Evolutionary conservation across 169 alveolate genomes (phyloP).

Genomic region (Pseudocohnilembus persalinus): DNA sequence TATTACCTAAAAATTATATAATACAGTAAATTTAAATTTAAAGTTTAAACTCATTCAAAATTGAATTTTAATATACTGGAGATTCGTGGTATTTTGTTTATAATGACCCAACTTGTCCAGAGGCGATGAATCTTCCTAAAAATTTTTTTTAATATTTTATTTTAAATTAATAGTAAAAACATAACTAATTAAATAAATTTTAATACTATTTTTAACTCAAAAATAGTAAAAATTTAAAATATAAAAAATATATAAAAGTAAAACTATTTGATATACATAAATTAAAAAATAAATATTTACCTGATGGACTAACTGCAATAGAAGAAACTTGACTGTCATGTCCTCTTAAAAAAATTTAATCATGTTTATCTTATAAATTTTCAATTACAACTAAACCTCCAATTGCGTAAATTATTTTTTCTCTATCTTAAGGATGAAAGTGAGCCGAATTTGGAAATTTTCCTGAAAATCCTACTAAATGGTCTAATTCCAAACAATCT

Average conservation of each 20-base stretch:
- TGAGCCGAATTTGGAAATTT: constrained; percentile 49
- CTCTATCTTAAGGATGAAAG: constrained; percentile 68
- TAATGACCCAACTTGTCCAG: constrained; percentile 71
- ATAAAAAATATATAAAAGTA: too few species aligned
- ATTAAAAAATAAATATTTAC: constrained; percentile 1
- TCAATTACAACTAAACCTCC: constrained; percentile 80
- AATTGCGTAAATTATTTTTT: constrained; percentile 63
- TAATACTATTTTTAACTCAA: neutral
- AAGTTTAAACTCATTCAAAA: neutral
- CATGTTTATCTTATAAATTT: constrained; percentile 72
- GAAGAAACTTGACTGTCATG: constrained; percentile 71
- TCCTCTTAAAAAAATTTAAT: constrained; percentile 74
- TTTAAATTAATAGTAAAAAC: neutral
- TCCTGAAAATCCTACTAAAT: constrained; percentile 76
- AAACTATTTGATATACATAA: too few species aligned
- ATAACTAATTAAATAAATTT: too few species aligned
- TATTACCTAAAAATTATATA: constrained; percentile 22
- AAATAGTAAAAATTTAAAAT: too few species aligned
- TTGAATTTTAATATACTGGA: constrained; percentile 49
- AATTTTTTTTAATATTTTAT: neutral
- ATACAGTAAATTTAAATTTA: neutral
- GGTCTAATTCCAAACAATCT: constrained; percentile 69
- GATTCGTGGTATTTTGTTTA: constrained; percentile 67
- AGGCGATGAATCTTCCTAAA: constrained; percentile 58
- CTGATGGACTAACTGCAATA: constrained; percentile 46